phyloP scores from a whole-genome alignment of 768 basidiomycete genomes.

The Ramaria sp. region DNA sequence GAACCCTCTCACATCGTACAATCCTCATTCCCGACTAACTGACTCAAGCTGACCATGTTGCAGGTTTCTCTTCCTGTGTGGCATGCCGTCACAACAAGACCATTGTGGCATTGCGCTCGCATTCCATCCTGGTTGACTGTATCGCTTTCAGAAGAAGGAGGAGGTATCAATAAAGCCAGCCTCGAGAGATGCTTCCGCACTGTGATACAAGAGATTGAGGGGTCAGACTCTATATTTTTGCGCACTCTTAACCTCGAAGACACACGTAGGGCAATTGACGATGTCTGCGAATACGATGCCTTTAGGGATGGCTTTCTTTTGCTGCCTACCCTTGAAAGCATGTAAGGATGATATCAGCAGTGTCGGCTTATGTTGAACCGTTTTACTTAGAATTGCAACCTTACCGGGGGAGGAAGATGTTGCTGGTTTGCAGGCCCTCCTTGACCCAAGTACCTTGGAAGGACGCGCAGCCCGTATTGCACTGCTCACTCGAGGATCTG shows the following conservation, averaged over 20 bases:
- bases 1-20: conserved; percentile 21
- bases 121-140: conserved; percentile 22
- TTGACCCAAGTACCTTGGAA: conserved; percentile 21
- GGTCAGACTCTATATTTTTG: conserved; percentile 17
- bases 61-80: conserved; percentile 21
- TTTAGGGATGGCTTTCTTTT: conserved; percentile 25
- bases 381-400: conserved; percentile 19
- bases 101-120: conserved; percentile 25
- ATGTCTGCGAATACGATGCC: conserved; percentile 23
- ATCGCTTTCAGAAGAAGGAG: conserved; percentile 14
- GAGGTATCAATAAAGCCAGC: conserved; percentile 8
- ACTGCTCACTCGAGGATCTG: conserved; percentile 10
- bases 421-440: conserved; percentile 19
- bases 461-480: conserved; percentile 15
- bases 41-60: not conserved
- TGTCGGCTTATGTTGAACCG: too few relatives aligned
- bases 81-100: conserved; percentile 19
- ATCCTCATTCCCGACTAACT: not conserved
- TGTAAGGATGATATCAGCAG: conserved; percentile 15
- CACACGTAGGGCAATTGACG: conserved; percentile 22
- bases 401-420: conserved; percentile 24
- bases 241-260: conserved; percentile 20
- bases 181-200: conserved; percentile 18
- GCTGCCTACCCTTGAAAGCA: conserved; percentile 25
- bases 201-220: conserved; percentile 14